Conservation (phyloP, 306 rosid species). For the Sindora glabra region DNA sequence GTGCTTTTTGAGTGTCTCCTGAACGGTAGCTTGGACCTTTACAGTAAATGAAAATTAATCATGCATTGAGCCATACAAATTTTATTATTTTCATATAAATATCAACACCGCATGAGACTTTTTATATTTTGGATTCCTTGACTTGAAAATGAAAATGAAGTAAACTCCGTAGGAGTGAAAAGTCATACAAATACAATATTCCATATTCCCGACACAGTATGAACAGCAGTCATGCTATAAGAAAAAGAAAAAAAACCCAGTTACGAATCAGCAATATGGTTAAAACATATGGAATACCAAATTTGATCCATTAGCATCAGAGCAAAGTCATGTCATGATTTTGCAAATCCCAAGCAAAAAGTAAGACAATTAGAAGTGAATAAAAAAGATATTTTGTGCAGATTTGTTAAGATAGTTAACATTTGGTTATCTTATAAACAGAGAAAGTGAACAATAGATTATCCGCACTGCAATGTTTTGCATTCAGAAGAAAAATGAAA, state of each 20-base stretch:
- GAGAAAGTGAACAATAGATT: background rate
- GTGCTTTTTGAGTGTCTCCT: constrained; percentile 55
- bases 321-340: background rate
- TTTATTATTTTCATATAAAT: background rate
- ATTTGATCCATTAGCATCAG: background rate
- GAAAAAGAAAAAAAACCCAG: background rate
- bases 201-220: background rate
- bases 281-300: constrained; percentile 1
- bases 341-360: background rate
- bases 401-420: background rate
- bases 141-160: no score
- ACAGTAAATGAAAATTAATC: constrained; percentile 14
- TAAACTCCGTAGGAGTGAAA: background rate
- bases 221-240: background rate
- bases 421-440: background rate
- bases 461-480: background rate
- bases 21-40: constrained; percentile 74
- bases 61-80: background rate
- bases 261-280: background rate
- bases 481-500: background rate
- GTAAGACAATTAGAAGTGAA: background rate
- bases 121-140: no score
- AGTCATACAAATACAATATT: background rate
- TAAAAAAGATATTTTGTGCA: background rate
- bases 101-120: no score